Percentiles rank a stretch among this genome's conserved stretches.
Evolutionary conservation across 495 filamentous ascomycete genomes (phyloP).

Genomic region (Annulohypoxylon bovei): DNA sequence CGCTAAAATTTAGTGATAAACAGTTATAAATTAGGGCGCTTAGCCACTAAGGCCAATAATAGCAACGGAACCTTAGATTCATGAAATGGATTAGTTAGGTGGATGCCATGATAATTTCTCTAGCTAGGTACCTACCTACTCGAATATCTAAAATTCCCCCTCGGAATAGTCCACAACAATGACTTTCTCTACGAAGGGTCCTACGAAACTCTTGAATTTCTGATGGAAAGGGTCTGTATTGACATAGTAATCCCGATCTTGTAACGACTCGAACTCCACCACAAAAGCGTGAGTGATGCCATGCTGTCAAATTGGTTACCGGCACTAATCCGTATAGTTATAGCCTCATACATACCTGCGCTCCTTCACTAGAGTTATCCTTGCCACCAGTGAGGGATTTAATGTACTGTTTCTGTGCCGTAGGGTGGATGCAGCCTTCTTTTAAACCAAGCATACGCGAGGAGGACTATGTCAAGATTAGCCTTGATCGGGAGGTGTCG

Average conservation of each 20-base stretch:
- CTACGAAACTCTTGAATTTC: slow-evolving; percentile 54
- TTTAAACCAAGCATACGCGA: slow-evolving; percentile 49
- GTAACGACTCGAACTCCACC: slow-evolving; percentile 65
- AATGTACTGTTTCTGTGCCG: slow-evolving; percentile 65
- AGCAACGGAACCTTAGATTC: no score
- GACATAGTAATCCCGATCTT: slow-evolving; percentile 68
- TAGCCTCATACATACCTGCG: slow-evolving; percentile 60
- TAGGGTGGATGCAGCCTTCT: slow-evolving; percentile 60
- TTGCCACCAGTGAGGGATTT: slow-evolving; percentile 65
- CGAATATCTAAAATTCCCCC: slow-evolving; percentile 18
- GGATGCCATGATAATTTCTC: no score
- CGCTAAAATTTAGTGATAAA: no score
- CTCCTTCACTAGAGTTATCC: slow-evolving; percentile 72
- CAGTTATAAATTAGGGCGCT: no score
- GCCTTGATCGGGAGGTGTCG: background rate
- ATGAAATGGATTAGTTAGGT: no score
- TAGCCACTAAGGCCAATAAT: no score
- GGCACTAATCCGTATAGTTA: background rate
- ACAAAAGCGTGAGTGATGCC: slow-evolving; percentile 70
- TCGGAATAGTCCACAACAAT: slow-evolving; percentile 57
- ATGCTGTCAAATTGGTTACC: slow-evolving; percentile 47
- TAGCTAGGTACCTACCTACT: no score
- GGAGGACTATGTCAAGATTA: slow-evolving; percentile 37
- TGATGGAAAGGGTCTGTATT: slow-evolving; percentile 61
- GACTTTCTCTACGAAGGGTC: slow-evolving; percentile 49